Percentiles rank a stretch among this genome's conserved stretches.
phyloP scores from a whole-genome alignment of 2,329 filamentous ascomycete genomes.

The Microdochium paspali region DNA sequence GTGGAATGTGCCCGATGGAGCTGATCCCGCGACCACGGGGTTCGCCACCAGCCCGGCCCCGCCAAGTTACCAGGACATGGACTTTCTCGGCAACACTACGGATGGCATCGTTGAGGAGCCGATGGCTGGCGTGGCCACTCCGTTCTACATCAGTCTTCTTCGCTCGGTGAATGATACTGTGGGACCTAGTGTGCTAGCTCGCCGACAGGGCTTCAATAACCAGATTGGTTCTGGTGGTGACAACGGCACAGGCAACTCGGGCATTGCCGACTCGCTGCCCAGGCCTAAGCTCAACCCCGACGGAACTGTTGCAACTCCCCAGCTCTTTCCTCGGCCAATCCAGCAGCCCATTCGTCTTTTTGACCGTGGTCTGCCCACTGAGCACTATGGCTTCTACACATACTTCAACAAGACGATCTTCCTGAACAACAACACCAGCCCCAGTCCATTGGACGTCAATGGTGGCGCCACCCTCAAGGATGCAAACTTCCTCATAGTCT shows the following conservation, averaged over 20 bases:
- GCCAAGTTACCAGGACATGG: constrained; percentile 60
- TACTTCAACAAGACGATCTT: constrained; percentile 88
- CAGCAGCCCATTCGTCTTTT: constrained; percentile 79
- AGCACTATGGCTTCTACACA: constrained; percentile 91
- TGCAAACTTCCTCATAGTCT: constrained; percentile 47
- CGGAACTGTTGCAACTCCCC: constrained; percentile 63
- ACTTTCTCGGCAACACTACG: constrained; percentile 78
- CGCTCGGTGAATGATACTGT: constrained; percentile 14
- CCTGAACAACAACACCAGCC: constrained; percentile 33
- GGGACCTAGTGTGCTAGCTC: constrained; percentile 16
- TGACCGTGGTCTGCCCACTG: constrained; percentile 68
- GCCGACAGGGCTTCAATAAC: constrained; percentile 17
- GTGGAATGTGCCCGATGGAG: constrained; percentile 37
- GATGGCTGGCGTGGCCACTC: constrained; percentile 78
- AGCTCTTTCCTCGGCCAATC: constrained; percentile 58
- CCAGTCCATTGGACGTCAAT: constrained; percentile 34
- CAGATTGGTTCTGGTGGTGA: constrained; percentile 9
- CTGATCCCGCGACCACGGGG: constrained; percentile 7
- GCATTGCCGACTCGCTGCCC: constrained; percentile 50
- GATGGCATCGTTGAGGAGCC: constrained; percentile 56
- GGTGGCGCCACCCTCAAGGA: constrained; percentile 45
- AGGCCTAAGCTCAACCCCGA: constrained; percentile 53
- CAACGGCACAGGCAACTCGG: constrained; percentile 21
- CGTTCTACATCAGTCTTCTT: constrained; percentile 67
- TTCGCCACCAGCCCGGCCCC: constrained; percentile 46